Evolutionary conservation across 345 rosid genomes (phyloP).

Genomic region (Firmiana major): DNA sequence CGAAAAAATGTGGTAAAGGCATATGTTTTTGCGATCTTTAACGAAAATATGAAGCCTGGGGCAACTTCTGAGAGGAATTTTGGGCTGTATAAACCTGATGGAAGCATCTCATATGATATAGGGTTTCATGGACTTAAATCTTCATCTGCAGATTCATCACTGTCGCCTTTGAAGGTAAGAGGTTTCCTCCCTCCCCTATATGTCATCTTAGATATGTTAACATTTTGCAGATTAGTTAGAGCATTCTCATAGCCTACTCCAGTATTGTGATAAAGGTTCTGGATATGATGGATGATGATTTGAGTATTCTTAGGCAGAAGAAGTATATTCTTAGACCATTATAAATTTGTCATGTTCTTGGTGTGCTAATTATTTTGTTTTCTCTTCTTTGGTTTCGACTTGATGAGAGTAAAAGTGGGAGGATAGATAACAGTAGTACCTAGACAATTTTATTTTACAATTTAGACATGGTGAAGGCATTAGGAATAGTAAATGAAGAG

Average conservation of each 20-base stretch:
- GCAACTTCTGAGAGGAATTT: constrained; percentile 85
- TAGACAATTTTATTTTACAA: not conserved
- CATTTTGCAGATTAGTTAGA: not conserved
- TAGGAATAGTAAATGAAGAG: not conserved
- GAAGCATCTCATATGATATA: constrained; percentile 78
- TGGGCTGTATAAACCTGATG: constrained; percentile 93
- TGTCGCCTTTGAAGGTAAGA: constrained; percentile 62
- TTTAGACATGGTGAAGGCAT: not conserved
- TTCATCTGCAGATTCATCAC: constrained; percentile 48
- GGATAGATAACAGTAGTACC: not conserved
- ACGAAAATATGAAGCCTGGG: constrained; percentile 77
- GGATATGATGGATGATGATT: not conserved
- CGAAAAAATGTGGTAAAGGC: constrained; percentile 70
- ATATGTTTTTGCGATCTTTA: constrained; percentile 85
- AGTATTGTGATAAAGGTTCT: no score
- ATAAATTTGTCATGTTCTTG: not conserved
- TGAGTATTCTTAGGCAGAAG: not conserved
- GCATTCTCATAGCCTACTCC: not conserved
- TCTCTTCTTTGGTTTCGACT: not conserved
- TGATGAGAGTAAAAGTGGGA: not conserved
- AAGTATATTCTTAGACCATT: not conserved
- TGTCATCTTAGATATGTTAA: constrained; percentile 15
- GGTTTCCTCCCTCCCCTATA: constrained; percentile 5
- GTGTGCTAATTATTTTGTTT: not conserved
- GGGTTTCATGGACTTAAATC: constrained; percentile 78